These are phyloP conservation scores for Paraphaeosphaeria sporulosa DNA, from an alignment of 2,329 filamentous ascomycete genomes.

Conservation along the genomic window DNA sequence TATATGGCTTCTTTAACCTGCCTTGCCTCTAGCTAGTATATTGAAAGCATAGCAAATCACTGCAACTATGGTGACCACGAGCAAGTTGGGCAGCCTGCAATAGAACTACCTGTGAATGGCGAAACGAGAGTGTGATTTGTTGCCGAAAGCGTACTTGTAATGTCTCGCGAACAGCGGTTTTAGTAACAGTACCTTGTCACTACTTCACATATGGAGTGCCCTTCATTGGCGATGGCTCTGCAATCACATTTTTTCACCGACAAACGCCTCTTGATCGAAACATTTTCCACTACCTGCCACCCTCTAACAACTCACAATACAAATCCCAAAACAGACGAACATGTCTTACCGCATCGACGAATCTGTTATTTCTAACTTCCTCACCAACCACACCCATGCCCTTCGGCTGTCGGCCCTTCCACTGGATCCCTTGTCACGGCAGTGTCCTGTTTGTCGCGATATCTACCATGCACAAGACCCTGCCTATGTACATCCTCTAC, in stretches of 20 bases:
- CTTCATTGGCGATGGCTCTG: neutral
- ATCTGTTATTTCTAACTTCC: constrained; percentile 29
- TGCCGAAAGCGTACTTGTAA: neutral
- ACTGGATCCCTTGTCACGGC: neutral
- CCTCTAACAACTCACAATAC: neutral
- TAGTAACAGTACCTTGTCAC: neutral
- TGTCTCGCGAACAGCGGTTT: neutral
- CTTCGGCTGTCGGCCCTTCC: constrained; percentile 18
- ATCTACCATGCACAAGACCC: constrained; percentile 24
- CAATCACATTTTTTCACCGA: neutral
- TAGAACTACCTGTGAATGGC: neutral
- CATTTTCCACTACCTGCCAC: neutral
- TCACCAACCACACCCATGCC: constrained; percentile 24
- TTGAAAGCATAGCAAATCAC: no score
- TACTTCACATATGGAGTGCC: neutral
- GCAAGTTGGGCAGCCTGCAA: neutral
- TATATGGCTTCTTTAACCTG: no score
- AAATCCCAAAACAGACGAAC: neutral
- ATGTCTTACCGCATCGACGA: constrained; percentile 25
- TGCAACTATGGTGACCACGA: neutral
- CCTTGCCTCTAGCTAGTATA: no score
- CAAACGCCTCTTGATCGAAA: neutral
- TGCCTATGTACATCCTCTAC: constrained; percentile 28
- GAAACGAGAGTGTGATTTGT: neutral
- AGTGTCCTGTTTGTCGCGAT: constrained; percentile 28